A percentile compares a stretch with the other conserved stretches of the same genome.
Evolutionary conservation across 2,329 filamentous ascomycete genomes (phyloP).

Genomic region (Paramyrothecium sp.): DNA sequence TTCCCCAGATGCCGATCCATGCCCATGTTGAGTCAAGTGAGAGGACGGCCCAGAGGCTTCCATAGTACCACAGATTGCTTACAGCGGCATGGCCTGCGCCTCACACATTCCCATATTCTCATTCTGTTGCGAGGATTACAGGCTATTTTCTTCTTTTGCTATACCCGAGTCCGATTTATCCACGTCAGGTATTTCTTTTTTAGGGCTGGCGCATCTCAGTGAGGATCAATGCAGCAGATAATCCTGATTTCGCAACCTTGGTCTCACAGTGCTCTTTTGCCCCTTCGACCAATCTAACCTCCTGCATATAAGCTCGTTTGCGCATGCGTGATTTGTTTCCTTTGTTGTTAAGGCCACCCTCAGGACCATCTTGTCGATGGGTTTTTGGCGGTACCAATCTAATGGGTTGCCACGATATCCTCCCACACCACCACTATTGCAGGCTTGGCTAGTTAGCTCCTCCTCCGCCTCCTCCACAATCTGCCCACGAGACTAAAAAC

Average conservation of each 20-base stretch:
- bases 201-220: neutral
- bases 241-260: neutral
- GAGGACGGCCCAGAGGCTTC: too few relatives aligned
- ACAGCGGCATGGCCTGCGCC: neutral
- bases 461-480: neutral
- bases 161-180: neutral
- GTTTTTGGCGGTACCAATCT: neutral
- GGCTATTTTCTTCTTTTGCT: neutral
- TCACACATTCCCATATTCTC: neutral
- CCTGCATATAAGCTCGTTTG: neutral
- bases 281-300: neutral
- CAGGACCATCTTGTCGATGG: too few relatives aligned
- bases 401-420: neutral
- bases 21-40: neutral
- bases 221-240: neutral
- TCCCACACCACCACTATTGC: neutral
- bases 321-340: neutral
- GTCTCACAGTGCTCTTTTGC: neutral
- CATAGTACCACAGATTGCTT: neutral
- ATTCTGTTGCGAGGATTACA: neutral
- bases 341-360: neutral
- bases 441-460: neutral
- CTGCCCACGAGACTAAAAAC: neutral
- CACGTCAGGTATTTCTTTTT: neutral
- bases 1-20: slow-evolving; percentile 1